Percentiles rank a stretch among this genome's conserved stretches.
These are phyloP conservation scores for Sodiomyces alkalinus DNA, from an alignment of 2,329 filamentous ascomycete genomes.

Conservation along the genomic window DNA sequence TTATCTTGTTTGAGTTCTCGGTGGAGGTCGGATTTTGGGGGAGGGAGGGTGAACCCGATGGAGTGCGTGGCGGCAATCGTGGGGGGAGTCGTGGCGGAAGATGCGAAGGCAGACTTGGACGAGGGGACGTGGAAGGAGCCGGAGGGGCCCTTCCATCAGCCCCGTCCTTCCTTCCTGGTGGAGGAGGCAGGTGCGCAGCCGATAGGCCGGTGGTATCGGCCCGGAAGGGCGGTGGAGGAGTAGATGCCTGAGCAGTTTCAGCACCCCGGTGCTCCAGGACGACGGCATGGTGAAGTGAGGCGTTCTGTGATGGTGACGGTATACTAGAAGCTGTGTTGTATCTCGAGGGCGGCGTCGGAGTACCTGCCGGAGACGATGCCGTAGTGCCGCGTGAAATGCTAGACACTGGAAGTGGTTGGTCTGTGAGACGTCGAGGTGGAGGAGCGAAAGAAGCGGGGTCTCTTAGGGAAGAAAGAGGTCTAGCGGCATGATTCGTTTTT, in stretches of 20 bases:
- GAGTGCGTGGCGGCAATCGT: slow-evolving; percentile 39
- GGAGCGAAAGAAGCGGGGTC: slow-evolving; percentile 69
- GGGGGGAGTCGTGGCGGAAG: slow-evolving; percentile 56
- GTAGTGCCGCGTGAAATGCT: slow-evolving; percentile 14
- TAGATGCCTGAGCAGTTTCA: slow-evolving; percentile 19
- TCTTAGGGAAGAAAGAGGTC: slow-evolving; percentile 54
- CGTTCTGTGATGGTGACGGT: slow-evolving; percentile 7
- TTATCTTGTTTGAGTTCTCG: slow-evolving; percentile 13
- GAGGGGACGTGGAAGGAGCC: slow-evolving; percentile 14
- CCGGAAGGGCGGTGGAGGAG: slow-evolving; percentile 50
- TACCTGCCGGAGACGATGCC: slow-evolving; percentile 19
- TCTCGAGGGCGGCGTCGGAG: slow-evolving; percentile 10
- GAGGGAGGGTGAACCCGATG: slow-evolving; percentile 13
- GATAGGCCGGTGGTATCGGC: slow-evolving; percentile 56
- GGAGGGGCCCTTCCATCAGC: slow-evolving; percentile 17
- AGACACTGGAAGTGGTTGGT: slow-evolving; percentile 7
- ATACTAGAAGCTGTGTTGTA: slow-evolving; percentile 1
- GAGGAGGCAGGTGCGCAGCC: slow-evolving; percentile 54
- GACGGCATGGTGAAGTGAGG: slow-evolving; percentile 5
- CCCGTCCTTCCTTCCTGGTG: slow-evolving; percentile 41
- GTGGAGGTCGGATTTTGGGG: slow-evolving; percentile 13
- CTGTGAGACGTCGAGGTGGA: slow-evolving; percentile 49
- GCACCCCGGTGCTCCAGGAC: slow-evolving; percentile 9
- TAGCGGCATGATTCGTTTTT: slow-evolving; percentile 23
- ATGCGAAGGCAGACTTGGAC: slow-evolving; percentile 13